Conservation (phyloP, 2,329 filamentous ascomycete genomes). For the Aureobasidium sp. region DNA sequence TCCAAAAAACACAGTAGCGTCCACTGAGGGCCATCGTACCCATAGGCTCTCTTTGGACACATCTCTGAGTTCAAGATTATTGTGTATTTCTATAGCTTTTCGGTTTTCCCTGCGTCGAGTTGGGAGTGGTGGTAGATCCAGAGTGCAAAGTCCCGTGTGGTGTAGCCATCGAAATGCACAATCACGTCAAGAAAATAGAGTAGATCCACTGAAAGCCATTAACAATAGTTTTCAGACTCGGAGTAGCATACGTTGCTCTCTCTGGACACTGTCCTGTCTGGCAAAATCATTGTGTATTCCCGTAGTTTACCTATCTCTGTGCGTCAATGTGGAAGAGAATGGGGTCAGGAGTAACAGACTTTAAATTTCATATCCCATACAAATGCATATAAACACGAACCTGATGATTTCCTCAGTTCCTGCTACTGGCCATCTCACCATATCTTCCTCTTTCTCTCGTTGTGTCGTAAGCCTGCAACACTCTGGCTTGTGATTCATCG, state of each 20-base stretch:
- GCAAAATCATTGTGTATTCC: no score
- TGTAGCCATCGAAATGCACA: no score
- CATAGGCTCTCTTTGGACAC: not conserved
- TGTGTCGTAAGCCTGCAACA: constrained; percentile 96
- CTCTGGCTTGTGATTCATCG: constrained; percentile 88
- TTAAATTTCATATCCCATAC: constrained; percentile 2
- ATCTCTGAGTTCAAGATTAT: not conserved
- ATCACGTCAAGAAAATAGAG: no score
- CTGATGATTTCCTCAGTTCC: constrained; percentile 4
- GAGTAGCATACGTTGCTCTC: no score
- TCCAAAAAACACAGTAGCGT: not conserved
- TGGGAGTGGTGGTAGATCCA: not conserved
- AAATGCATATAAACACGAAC: constrained; percentile 3
- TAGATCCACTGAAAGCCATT: no score
- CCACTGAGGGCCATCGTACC: not conserved
- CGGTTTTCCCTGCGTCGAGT: not conserved
- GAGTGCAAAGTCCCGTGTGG: no score
- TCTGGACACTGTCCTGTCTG: not conserved
- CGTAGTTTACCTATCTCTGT: no score
- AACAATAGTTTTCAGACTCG: no score
- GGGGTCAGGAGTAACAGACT: not conserved
- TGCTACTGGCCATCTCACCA: constrained; percentile 75
- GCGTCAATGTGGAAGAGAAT: not conserved
- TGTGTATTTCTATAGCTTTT: not conserved
- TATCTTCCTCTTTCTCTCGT: constrained; percentile 84